phyloP scores from a whole-genome alignment of 2,329 filamentous ascomycete species.

The Clonostachys byssicola region DNA sequence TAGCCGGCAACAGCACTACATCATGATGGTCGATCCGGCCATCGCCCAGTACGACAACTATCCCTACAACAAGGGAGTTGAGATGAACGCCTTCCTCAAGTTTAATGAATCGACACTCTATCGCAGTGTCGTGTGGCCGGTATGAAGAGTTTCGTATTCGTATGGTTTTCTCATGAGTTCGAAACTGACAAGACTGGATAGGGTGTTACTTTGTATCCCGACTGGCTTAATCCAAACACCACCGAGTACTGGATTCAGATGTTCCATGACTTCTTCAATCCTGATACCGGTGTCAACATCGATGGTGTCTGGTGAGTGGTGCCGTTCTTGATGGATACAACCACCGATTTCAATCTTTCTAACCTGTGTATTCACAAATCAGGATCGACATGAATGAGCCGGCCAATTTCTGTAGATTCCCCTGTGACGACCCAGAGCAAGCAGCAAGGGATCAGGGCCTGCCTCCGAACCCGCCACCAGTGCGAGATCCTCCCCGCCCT shows the following conservation, averaged over 20 bases:
- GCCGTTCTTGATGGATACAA: too few species aligned
- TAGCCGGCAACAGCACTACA: constrained; percentile 61
- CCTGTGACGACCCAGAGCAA: neutral
- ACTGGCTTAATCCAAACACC: constrained; percentile 68
- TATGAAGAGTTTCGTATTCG: neutral
- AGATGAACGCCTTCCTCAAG: constrained; percentile 40
- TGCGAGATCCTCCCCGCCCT: constrained; percentile 2
- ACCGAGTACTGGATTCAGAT: constrained; percentile 66
- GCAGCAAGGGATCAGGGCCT: neutral
- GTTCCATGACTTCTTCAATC: constrained; percentile 60
- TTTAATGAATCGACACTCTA: constrained; percentile 48
- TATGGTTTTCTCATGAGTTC: neutral
- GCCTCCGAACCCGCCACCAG: constrained; percentile 7
- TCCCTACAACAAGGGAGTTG: constrained; percentile 32
- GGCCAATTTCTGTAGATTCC: constrained; percentile 22
- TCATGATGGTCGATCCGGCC: constrained; percentile 76
- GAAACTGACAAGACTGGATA: neutral
- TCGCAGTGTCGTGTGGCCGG: constrained; percentile 74
- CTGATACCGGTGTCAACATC: constrained; percentile 63
- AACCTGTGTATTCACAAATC: neutral
- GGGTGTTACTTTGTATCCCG: constrained; percentile 62
- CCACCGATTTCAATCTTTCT: too few species aligned
- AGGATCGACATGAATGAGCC: constrained; percentile 63
- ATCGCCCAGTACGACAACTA: constrained; percentile 53
- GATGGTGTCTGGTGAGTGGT: constrained; percentile 53